A percentile compares a stretch with the other conserved stretches of the same genome.
These are phyloP conservation scores for Candida dajiaensis DNA, from an alignment of 805 yeast genomes.

Conservation along the genomic window DNA sequence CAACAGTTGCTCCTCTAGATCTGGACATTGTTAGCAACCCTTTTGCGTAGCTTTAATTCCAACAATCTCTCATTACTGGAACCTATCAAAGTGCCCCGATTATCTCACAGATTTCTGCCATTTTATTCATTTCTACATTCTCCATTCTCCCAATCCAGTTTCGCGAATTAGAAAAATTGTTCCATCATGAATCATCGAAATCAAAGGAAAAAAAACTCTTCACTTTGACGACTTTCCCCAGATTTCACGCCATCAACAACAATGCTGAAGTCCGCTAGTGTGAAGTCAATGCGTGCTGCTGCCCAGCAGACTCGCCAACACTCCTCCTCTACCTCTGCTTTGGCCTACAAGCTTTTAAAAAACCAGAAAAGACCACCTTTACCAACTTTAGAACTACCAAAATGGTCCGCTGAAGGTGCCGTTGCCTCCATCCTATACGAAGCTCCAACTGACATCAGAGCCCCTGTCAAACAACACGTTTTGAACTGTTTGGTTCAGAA, in stretches of 20 bases:
- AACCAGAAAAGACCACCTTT: slow-evolving; percentile 83
- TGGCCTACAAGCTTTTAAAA: slow-evolving; percentile 88
- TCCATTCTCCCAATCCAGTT: neutral
- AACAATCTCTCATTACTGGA: too few relatives aligned
- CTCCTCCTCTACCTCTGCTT: slow-evolving; percentile 81
- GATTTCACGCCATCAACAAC: neutral
- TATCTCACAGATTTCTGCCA: too few relatives aligned
- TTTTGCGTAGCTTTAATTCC: too few relatives aligned
- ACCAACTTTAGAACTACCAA: slow-evolving; percentile 90
- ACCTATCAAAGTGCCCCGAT: too few relatives aligned
- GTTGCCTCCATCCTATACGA: slow-evolving; percentile 94
- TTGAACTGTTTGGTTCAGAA: slow-evolving; percentile 96
- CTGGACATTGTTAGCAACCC: neutral
- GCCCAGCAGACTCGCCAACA: slow-evolving; percentile 16
- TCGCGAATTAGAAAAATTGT: neutral
- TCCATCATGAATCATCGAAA: neutral
- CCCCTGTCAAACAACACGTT: slow-evolving; percentile 79
- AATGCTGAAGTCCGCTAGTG: slow-evolving; percentile 2
- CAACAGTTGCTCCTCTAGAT: slow-evolving; percentile 1
- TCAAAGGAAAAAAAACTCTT: neutral
- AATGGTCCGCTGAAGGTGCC: slow-evolving; percentile 95
- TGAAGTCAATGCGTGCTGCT: neutral
- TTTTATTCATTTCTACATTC: too few relatives aligned
- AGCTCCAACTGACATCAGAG: slow-evolving; percentile 53
- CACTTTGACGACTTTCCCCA: neutral